These are phyloP conservation scores for Blattamonas nauphoetae DNA, from an alignment of 78 protist genomes.

Conservation along the genomic window DNA sequence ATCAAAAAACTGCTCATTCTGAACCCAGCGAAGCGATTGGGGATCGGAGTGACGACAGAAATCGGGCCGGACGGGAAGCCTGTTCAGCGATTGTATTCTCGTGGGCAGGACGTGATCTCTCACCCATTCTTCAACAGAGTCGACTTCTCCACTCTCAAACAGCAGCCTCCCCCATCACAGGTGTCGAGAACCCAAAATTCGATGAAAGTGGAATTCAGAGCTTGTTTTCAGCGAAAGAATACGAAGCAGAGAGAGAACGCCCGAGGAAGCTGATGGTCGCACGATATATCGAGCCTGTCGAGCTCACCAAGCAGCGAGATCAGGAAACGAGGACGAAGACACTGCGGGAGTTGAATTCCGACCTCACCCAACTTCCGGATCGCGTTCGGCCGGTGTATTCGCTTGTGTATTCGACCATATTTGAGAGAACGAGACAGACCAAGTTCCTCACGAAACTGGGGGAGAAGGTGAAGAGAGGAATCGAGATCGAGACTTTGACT, in stretches of 20 bases:
- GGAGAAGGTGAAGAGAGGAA: neutral
- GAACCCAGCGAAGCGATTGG: neutral
- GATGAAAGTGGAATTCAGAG: neutral
- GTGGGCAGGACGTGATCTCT: neutral
- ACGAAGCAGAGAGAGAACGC: neutral
- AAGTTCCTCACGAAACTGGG: neutral
- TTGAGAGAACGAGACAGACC: neutral
- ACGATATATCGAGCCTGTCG: neutral
- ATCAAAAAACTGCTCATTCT: neutral
- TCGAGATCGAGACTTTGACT: neutral
- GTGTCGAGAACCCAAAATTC: neutral
- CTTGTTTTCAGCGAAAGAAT: neutral
- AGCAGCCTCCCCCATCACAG: neutral
- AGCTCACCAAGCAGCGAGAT: neutral
- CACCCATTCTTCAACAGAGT: neutral
- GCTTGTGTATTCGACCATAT: neutral
- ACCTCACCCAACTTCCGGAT: neutral
- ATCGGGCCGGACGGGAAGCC: neutral
- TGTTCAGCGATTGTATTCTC: neutral
- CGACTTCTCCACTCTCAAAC: neutral
- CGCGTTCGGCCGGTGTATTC: neutral
- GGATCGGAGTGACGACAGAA: neutral
- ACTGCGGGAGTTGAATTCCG: neutral
- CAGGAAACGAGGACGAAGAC: neutral
- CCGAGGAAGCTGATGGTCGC: neutral